Percentiles rank a stretch among this genome's conserved stretches.
Evolutionary conservation across 441 rosid species (phyloP).

Genomic region (Populus tomentosa): DNA sequence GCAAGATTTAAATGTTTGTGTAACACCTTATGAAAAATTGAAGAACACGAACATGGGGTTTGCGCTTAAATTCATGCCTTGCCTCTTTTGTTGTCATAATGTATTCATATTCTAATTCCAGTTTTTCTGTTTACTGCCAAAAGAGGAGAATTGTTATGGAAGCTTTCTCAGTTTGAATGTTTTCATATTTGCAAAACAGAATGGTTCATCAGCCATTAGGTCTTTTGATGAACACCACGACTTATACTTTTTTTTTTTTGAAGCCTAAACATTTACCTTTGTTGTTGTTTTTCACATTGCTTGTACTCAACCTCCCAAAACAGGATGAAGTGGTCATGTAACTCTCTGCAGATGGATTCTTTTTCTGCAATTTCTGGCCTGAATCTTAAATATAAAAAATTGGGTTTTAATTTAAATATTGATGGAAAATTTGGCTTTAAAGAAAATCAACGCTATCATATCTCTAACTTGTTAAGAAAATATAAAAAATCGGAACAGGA

Average conservation of each 20-base stretch:
- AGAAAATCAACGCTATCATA: no score
- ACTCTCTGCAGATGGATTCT: not conserved
- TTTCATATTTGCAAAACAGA: not conserved
- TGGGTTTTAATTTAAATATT: no score
- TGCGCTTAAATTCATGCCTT: not conserved
- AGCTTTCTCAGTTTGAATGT: not conserved
- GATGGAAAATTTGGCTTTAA: no score
- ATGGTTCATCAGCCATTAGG: not conserved
- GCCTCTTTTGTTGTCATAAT: not conserved
- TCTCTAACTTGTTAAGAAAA: no score
- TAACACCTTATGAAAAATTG: not conserved
- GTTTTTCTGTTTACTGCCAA: not conserved
- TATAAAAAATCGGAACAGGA: no score
- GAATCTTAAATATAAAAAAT: not conserved
- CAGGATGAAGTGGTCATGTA: not conserved
- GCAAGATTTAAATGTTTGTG: not conserved
- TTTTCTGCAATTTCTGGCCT: not conserved
- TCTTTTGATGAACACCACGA: not conserved
- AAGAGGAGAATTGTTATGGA: not conserved
- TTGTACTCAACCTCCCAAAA: not conserved
- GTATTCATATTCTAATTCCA: not conserved
- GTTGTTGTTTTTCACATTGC: not conserved
- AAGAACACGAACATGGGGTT: not conserved
- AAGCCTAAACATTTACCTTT: not conserved
- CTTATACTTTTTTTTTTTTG: not conserved